Evolutionary conservation across 2,329 filamentous ascomycete species (phyloP), one percentile per base, ranked within the genome.

Genomic region (Teratosphaeria epicoccoides): DNA sequence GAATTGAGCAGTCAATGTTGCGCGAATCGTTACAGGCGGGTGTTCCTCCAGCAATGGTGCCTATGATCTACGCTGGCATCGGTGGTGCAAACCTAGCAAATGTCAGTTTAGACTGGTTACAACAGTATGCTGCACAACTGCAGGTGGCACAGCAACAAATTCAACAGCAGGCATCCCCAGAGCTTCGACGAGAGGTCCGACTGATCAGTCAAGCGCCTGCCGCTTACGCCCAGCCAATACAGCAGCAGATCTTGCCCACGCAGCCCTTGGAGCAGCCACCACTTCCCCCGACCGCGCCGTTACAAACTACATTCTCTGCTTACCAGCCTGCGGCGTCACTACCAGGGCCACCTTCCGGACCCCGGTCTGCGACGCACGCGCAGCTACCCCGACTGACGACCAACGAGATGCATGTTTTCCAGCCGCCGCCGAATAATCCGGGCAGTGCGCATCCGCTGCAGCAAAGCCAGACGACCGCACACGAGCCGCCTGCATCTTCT

Each of bases 401-500:
- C 12, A 76, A 75, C 58, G 75, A 77, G 54, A 73, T 76, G 63
- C 73, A 73, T 50, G 67, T 75, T 47, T 73, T 74, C 50, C 71
- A 73, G 54, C 71, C 72, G 46, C 71, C 72, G n/a, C 60, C 66
- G 46, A 65, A 63, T n/a, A 65, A 66, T 44, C 62, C 68, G 6
- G 59, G 64, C 54, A 55, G 63, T 63, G 54, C 63, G 24, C 72
- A 74, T 54, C 71, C 71, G 46, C 55, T 71, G 40, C 71, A 73
- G 52, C 69, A 70, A 52, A 68, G 71, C 37, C 77, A 81, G 50
- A 70, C 73, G 6, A 70, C 75, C 45, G 76, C 78, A 53, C 80
- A 83, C 61, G 78, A 85, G 59, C 80, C 82, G 46, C 70, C 80
- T 44, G 75, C 83, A 57, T 78, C 81, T 17, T 87, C 85, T 40